Evolutionary conservation across 768 basidiomycete genomes (phyloP).

Genomic region (Pholiota molesta): DNA sequence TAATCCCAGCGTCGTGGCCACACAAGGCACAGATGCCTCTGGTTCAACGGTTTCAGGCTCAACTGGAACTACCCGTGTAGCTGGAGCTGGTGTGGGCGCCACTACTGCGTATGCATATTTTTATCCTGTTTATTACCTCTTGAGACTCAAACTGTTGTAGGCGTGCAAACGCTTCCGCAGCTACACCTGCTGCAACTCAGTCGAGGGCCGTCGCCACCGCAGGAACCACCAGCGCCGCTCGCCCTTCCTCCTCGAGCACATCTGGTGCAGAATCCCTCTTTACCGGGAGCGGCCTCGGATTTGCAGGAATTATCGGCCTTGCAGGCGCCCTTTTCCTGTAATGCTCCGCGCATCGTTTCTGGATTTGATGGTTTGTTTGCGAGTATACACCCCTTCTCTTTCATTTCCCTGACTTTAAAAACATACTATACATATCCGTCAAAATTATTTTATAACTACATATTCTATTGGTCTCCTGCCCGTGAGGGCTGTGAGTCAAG

Average conservation of each 20-base stretch:
- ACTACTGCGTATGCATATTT: slow-evolving; percentile 3
- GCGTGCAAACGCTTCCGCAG: slow-evolving; percentile 11
- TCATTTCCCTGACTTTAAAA: background rate
- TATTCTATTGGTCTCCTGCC: background rate
- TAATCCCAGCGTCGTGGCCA: slow-evolving; percentile 5
- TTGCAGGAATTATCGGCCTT: slow-evolving; percentile 24
- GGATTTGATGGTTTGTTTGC: background rate
- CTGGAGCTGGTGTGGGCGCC: slow-evolving; percentile 3
- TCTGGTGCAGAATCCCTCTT: slow-evolving; percentile 20
- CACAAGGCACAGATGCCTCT: slow-evolving; percentile 9
- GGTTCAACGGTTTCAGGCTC: background rate
- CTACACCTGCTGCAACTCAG: slow-evolving; percentile 10
- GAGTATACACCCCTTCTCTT: background rate
- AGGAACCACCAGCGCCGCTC: slow-evolving; percentile 6
- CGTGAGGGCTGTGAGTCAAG: too few species aligned
- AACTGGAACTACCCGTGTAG: slow-evolving; percentile 1
- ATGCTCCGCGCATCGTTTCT: background rate
- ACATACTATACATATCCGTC: background rate
- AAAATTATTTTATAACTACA: background rate
- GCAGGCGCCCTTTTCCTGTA: slow-evolving; percentile 26
- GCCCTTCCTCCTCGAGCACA: slow-evolving; percentile 16
- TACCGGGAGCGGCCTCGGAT: slow-evolving; percentile 17
- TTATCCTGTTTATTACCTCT: background rate
- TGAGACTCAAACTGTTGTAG: slow-evolving; percentile 2
- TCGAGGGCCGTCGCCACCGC: slow-evolving; percentile 9